These are phyloP conservation scores for Madurella mycetomatis DNA, from an alignment of 2,329 filamentous ascomycete genomes.

Conservation along the genomic window DNA sequence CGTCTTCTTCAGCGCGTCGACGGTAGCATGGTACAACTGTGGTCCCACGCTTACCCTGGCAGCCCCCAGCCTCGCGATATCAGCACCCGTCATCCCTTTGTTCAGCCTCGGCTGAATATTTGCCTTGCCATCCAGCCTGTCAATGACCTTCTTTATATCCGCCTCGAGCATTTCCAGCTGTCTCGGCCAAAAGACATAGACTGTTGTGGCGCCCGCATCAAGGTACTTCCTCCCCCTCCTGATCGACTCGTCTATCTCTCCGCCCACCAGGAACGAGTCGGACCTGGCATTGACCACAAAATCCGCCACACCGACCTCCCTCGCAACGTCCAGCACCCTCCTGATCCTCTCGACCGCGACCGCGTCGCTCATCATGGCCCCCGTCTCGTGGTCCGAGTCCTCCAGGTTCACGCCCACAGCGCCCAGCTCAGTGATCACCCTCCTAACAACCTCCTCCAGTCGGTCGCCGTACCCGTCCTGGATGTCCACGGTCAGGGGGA, in stretches of 20 bases:
- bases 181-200: conserved; percentile 48
- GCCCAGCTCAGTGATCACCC: conserved; percentile 38
- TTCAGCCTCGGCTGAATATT: conserved; percentile 24
- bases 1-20: conserved; percentile 3
- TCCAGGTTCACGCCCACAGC: conserved; percentile 51
- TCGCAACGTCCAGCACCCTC: conserved; percentile 33
- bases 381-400: conserved; percentile 39
- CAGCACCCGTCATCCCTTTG: conserved; percentile 26
- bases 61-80: conserved; percentile 39
- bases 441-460: conserved; percentile 37
- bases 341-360: conserved; percentile 41
- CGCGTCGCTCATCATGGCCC: conserved; percentile 34
- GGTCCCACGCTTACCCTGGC: conserved; percentile 45
- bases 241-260: conserved; percentile 35
- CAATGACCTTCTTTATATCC: conserved; percentile 38
- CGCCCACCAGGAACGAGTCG: conserved; percentile 37
- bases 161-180: conserved; percentile 30
- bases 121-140: conserved; percentile 38
- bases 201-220: conserved; percentile 46
- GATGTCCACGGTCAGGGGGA: conserved; percentile 47
- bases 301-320: conserved; percentile 40
- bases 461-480: conserved; percentile 46
- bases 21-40: conserved; percentile 13
- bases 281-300: conserved; percentile 49
- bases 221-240: conserved; percentile 45